phyloP scores from a whole-genome alignment of 306 rosid genomes.

The Mimosa pudica region DNA sequence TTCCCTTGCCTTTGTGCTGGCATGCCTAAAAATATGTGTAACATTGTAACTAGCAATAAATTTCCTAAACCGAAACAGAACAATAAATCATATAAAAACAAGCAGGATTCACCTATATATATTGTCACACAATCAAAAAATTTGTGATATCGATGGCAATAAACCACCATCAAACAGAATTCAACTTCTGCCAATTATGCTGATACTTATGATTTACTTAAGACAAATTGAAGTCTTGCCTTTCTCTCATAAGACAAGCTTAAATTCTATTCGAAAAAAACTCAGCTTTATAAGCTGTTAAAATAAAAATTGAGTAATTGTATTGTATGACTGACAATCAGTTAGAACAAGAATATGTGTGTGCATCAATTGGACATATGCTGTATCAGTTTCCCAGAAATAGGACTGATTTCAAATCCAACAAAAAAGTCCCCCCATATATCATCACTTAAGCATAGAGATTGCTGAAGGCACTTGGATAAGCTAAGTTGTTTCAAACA shows the following conservation, averaged over 20 bases:
- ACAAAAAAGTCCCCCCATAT: conserved; percentile 5
- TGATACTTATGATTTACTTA: conserved; percentile 20
- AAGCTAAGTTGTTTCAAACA: conserved; percentile 23
- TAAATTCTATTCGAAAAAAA: neutral
- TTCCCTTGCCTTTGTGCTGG: conserved; percentile 44
- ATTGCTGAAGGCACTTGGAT: neutral
- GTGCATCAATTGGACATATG: neutral
- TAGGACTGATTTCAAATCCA: neutral
- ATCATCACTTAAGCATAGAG: neutral
- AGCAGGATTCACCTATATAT: conserved; percentile 17
- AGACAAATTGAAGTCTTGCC: conserved; percentile 20
- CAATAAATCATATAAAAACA: conserved; percentile 24
- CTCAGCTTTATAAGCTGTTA: neutral
- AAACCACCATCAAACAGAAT: conserved; percentile 24
- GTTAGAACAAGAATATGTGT: neutral
- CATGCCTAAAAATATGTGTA: conserved; percentile 38
- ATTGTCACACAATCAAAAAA: conserved; percentile 17
- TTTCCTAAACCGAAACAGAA: conserved; percentile 8
- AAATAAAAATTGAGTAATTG: too few species aligned
- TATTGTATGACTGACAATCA: neutral
- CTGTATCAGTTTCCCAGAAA: neutral
- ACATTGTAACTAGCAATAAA: conserved; percentile 20
- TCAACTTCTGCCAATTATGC: conserved; percentile 5
- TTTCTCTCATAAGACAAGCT: neutral
- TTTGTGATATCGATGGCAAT: conserved; percentile 18